Conservation (phyloP, 2,329 filamentous ascomycete species). For the Cordyceps tenuipes region DNA sequence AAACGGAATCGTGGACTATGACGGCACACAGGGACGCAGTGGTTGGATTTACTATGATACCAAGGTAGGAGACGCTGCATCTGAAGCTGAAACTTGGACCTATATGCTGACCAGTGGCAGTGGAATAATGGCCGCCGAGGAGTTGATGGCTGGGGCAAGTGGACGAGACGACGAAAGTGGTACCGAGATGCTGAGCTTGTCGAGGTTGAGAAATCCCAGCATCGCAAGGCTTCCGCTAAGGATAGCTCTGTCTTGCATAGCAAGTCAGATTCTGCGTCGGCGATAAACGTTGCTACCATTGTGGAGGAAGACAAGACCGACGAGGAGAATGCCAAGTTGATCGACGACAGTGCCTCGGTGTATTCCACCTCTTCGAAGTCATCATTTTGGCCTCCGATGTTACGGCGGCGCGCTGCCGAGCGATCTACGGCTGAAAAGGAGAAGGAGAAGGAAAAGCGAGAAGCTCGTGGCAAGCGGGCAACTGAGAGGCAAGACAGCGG, state of each 20-base stretch:
- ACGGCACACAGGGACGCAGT: conserved; percentile 52
- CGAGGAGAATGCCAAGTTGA: conserved; percentile 22
- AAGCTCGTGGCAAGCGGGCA: conserved; percentile 27
- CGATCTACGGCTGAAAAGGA: conserved; percentile 17
- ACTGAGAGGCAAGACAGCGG: conserved; percentile 34
- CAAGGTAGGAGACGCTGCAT: conserved; percentile 66
- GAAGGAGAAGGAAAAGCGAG: conserved; percentile 13
- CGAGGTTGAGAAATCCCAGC: conserved; percentile 45
- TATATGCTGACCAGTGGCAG: conserved; percentile 33
- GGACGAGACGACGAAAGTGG: conserved; percentile 92
- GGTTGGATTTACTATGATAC: conserved; percentile 99
- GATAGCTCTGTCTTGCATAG: conserved; percentile 25
- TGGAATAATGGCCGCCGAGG: conserved; percentile 85
- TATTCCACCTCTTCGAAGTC: conserved; percentile 41
- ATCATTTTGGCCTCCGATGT: conserved; percentile 33
- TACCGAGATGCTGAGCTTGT: conserved; percentile 93
- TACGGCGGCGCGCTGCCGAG: conserved; percentile 33
- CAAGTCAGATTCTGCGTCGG: conserved; percentile 17
- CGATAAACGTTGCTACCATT: conserved; percentile 16
- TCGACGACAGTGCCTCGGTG: conserved; percentile 37
- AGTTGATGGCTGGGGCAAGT: conserved; percentile 85
- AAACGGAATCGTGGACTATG: conserved; percentile 36
- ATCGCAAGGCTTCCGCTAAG: conserved; percentile 29
- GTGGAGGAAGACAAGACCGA: conserved; percentile 18
- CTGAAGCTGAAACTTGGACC: conserved; percentile 62